Percentiles rank a stretch among this genome's conserved stretches.
These are phyloP conservation scores for Apiospora sp. DNA, from an alignment of 2,329 filamentous ascomycete species.

Conservation along the genomic window DNA sequence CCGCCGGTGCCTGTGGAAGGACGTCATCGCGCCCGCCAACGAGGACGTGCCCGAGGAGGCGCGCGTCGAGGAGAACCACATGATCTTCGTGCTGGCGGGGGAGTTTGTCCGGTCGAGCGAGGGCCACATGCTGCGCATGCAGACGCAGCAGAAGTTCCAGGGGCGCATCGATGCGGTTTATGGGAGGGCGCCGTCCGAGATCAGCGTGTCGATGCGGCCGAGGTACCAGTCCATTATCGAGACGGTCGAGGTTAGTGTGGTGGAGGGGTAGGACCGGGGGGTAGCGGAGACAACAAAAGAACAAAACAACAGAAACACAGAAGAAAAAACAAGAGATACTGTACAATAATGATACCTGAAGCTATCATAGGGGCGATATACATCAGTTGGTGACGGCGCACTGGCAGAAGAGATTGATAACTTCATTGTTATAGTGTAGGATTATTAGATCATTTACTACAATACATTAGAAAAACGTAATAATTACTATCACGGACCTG, in stretches of 20 bases:
- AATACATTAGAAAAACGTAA: too few relatives aligned
- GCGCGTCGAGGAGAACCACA: conserved; percentile 17
- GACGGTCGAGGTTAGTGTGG: conserved; percentile 25
- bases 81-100: conserved; percentile 23
- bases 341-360: not conserved
- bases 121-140: conserved; percentile 24
- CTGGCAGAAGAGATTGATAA: not conserved
- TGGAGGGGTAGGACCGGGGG: conserved; percentile 16
- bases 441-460: too few relatives aligned
- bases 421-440: not conserved
- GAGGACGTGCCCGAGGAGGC: conserved; percentile 25
- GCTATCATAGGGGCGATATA: not conserved
- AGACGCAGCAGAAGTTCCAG: conserved; percentile 25
- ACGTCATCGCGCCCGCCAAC: conserved; percentile 26
- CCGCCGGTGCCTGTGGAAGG: conserved; percentile 8
- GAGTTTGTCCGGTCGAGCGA: conserved; percentile 25
- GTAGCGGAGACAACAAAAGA: not conserved
- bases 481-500: too few relatives aligned
- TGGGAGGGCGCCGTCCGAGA: conserved; percentile 17
- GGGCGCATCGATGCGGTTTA: conserved; percentile 26
- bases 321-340: not conserved
- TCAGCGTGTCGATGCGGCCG: not conserved
- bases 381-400: not conserved
- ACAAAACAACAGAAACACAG: not conserved
- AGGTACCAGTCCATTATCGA: conserved; percentile 29